These are phyloP conservation scores for Coelastrella sp. DNA, from an alignment of 139 green algal genomes.

Conservation along the genomic window DNA sequence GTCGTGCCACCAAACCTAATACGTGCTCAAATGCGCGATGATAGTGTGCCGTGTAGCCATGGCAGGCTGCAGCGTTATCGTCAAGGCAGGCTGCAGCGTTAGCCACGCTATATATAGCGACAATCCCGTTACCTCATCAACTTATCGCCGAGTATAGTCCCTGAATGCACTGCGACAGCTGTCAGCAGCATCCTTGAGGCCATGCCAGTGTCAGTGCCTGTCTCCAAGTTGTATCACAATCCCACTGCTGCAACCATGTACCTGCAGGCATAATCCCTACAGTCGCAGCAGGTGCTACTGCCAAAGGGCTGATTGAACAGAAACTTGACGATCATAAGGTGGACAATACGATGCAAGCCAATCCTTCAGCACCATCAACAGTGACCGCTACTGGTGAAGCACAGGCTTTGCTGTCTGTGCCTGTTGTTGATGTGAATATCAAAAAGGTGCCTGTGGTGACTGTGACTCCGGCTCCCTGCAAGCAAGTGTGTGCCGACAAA, in stretches of 20 bases:
- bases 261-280: neutral
- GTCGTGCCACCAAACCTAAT: too few relatives aligned
- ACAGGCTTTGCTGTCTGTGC: neutral
- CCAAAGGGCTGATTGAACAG: neutral
- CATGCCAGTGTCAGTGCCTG: too few relatives aligned
- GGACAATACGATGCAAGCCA: neutral
- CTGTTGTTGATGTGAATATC: neutral
- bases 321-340: neutral
- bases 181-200: too few relatives aligned
- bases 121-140: too few relatives aligned
- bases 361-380: neutral
- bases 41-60: neutral
- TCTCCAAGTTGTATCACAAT: too few relatives aligned
- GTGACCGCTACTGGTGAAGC: neutral
- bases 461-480: constrained; percentile 3
- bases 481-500: neutral
- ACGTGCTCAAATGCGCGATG: neutral
- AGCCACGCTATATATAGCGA: too few relatives aligned
- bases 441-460: constrained; percentile 15
- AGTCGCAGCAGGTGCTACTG: neutral
- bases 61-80: too few relatives aligned
- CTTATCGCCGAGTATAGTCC: neutral
- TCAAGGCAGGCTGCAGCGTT: too few relatives aligned
- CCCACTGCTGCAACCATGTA: neutral
- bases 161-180: neutral